Conservation (phyloP, 805 yeast genomes). For the Suhomyces faveliae region DNA sequence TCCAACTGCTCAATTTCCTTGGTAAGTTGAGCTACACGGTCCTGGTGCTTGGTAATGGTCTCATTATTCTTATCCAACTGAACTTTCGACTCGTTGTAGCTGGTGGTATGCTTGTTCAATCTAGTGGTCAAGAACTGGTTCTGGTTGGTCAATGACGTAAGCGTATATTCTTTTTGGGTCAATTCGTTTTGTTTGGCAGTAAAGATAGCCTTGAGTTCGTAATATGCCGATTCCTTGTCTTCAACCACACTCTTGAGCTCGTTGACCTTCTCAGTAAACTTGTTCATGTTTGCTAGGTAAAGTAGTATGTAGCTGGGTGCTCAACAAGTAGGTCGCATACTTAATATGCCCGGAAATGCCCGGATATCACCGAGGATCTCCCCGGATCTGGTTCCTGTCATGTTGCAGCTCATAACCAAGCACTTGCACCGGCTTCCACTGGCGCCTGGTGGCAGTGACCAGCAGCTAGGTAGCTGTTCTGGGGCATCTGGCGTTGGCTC, state of each 20-base stretch:
- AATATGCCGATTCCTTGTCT: slow-evolving; percentile 11
- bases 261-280: slow-evolving; percentile 14
- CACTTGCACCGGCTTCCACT: no score
- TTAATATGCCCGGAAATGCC: background rate
- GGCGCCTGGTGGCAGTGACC: no score
- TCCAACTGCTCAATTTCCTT: slow-evolving; percentile 13
- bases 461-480: no score
- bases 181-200: slow-evolving; percentile 9
- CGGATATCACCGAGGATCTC: background rate
- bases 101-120: slow-evolving; percentile 7
- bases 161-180: slow-evolving; percentile 15
- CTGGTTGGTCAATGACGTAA: slow-evolving; percentile 11
- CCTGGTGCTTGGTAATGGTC: slow-evolving; percentile 4
- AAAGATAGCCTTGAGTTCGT: slow-evolving; percentile 11
- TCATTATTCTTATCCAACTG: slow-evolving; percentile 7
- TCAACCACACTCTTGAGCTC: slow-evolving; percentile 13
- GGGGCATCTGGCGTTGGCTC: no score
- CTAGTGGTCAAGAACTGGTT: slow-evolving; percentile 9
- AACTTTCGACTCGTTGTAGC: slow-evolving; percentile 1
- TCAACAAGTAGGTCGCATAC: background rate
- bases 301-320: background rate
- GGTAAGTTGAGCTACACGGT: slow-evolving; percentile 4
- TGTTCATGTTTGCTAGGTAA: slow-evolving; percentile 11
- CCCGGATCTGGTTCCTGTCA: background rate
- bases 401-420: no score